A percentile compares a stretch with the other conserved stretches of the same genome.
These are phyloP conservation scores for Monosporascus sp. DNA, from an alignment of 2,329 filamentous ascomycete genomes.

Conservation along the genomic window DNA sequence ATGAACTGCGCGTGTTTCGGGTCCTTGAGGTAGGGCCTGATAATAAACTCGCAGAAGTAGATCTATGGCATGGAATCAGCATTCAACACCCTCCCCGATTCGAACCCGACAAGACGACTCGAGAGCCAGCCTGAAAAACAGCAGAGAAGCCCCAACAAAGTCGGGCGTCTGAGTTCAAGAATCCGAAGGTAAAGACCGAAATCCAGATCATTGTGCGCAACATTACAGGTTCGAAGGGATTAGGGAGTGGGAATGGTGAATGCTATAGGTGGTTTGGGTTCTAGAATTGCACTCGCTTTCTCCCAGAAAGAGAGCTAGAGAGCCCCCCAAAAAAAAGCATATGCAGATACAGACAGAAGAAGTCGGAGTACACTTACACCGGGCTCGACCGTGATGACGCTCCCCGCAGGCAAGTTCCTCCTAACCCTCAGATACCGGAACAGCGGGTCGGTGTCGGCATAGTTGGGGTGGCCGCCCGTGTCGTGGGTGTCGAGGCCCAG, in stretches of 20 bases:
- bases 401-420: constrained; percentile 66
- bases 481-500: constrained; percentile 92
- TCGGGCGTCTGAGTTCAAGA: no score
- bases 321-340: no score
- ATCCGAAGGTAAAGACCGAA: constrained; percentile 3
- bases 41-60: constrained; percentile 89
- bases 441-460: constrained; percentile 72
- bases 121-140: no score
- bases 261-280: no score
- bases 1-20: constrained; percentile 72
- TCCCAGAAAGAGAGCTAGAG: no score
- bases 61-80: constrained; percentile 39
- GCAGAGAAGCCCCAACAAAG: no score
- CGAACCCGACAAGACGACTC: no score
- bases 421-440: constrained; percentile 83
- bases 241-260: no score
- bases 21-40: constrained; percentile 71
- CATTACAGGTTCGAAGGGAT: no score
- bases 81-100: no score
- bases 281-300: no score
- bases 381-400: constrained; percentile 91
- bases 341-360: background rate
- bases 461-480: constrained; percentile 71
- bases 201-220: background rate
- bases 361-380: constrained; percentile 51